These are phyloP conservation scores for Moesziomyces parantarcticus DNA, from an alignment of 1,284 basidiomycete genomes.

Conservation along the genomic window DNA sequence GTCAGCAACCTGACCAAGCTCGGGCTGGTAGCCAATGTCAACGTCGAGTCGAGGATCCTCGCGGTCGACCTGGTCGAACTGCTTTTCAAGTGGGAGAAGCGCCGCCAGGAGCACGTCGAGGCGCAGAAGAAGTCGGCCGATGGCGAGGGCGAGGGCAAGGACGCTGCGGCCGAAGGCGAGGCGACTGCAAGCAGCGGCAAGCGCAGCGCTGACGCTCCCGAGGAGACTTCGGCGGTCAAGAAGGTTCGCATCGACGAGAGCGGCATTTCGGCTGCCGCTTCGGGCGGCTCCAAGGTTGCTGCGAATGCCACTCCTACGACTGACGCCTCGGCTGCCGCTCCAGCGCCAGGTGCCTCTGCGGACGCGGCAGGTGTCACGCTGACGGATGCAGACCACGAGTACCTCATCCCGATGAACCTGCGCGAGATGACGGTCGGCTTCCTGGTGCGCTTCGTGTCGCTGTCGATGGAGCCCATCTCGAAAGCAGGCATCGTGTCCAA, in stretches of 20 bases:
- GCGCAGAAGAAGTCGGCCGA: slow-evolving; percentile 22
- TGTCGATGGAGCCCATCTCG: slow-evolving; percentile 77
- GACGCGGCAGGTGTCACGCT: slow-evolving; percentile 9
- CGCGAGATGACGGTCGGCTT: slow-evolving; percentile 82
- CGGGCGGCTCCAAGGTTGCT: slow-evolving; percentile 66
- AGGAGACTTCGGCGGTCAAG: slow-evolving; percentile 66
- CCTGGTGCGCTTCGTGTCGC: slow-evolving; percentile 85
- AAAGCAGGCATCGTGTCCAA: slow-evolving; percentile 78
- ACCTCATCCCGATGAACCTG: slow-evolving; percentile 58
- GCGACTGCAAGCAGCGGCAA: slow-evolving; percentile 20
- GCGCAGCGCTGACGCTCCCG: slow-evolving; percentile 30
- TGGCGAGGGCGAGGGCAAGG: slow-evolving; percentile 1
- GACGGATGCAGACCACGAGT: slow-evolving; percentile 49
- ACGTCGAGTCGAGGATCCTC: slow-evolving; percentile 80
- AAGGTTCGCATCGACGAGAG: slow-evolving; percentile 70
- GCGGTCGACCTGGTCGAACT: slow-evolving; percentile 69
- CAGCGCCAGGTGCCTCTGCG: not conserved
- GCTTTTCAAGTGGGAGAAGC: slow-evolving; percentile 69
- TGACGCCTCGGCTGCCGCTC: not conserved
- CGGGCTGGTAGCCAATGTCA: slow-evolving; percentile 77
- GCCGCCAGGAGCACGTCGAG: slow-evolving; percentile 69
- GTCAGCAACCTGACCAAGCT: slow-evolving; percentile 89
- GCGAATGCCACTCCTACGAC: slow-evolving; percentile 38
- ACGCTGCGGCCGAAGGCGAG: slow-evolving; percentile 13
- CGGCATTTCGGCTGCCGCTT: slow-evolving; percentile 56